Evolutionary conservation across 495 filamentous ascomycete species (phyloP).

Genomic region (Penicillium pancosmium): DNA sequence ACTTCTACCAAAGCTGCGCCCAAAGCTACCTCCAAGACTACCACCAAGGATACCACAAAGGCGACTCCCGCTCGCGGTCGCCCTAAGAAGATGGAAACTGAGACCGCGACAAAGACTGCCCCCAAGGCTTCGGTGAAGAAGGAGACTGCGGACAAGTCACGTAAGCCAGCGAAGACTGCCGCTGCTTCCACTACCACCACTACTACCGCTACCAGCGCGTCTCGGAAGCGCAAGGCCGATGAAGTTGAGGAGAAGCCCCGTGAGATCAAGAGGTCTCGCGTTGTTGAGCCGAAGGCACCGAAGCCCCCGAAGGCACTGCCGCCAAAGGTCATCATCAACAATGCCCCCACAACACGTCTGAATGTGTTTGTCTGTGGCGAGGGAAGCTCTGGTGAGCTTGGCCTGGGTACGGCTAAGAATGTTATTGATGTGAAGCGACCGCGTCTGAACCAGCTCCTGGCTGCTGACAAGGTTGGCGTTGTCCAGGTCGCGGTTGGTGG

Average conservation of each 20-base stretch:
- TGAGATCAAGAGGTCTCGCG: conserved; percentile 17
- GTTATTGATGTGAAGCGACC: conserved; percentile 70
- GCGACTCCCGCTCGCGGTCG: conserved; percentile 19
- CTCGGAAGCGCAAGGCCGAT: conserved; percentile 48
- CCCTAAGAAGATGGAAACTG: conserved; percentile 23
- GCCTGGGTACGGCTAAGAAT: conserved; percentile 62
- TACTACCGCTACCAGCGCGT: conserved; percentile 18
- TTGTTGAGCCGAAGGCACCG: conserved; percentile 18
- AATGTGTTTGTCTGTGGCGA: conserved; percentile 72
- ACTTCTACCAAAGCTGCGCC: conserved; percentile 20
- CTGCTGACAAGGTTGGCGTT: conserved; percentile 61
- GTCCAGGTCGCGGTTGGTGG: conserved; percentile 64
- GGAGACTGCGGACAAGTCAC: conserved; percentile 16
- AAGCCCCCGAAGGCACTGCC: conserved; percentile 33
- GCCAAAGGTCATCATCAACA: conserved; percentile 42
- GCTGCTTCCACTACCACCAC: conserved; percentile 11
- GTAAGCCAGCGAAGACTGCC: conserved; percentile 18
- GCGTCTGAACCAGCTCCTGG: conserved; percentile 61
- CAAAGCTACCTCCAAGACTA: conserved; percentile 18
- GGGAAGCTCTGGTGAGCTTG: conserved; percentile 68
- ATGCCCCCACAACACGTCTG: conserved; percentile 49
- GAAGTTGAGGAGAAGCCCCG: conserved; percentile 26
- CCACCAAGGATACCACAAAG: conserved; percentile 6
- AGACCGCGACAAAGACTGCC: conserved; percentile 3
- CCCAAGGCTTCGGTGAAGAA: conserved; percentile 11